Evolutionary conservation across 257 asterid genomes (phyloP), one percentile per base, ranked within the genome.

Genomic region (Solanum clarkiae): DNA sequence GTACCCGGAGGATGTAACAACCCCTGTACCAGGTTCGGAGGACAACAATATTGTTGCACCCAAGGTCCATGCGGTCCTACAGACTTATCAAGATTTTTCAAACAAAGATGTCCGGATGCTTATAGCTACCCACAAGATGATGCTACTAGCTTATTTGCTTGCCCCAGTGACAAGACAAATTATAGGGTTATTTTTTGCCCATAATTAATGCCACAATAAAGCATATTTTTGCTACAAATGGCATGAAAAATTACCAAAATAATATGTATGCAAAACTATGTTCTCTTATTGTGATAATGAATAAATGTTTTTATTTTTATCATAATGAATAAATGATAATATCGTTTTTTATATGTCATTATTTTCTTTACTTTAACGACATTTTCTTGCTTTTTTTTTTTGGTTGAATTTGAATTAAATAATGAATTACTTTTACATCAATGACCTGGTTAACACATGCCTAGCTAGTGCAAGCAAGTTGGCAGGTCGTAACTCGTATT

Each of bases 101-200:
- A 92, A 89, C 12, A 77, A 7, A 89, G 92, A 88, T 93, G 94
- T 45, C 91, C 88, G 0, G 90, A 90, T 86, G 93, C 94, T 0
- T 91, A 89, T 10, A 88, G 91, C 22, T 91, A 88, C 81, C 92
- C 95, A 0, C 71, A 89, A 60, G 93, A 91, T 55, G 93, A 90
- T 32, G 75, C 8, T 8, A 87, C 93, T 0, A 92, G 92, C 87
- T 87, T 89, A 3, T 90, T 93, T 7, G 84, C 92, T 49, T 91
- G 93, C 77, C 94, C 90, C 0, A 89, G 88, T 5, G 91, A 92
- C 3, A 91, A 90, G 6, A 88, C 92, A 1, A 88, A 90, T 14
- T 90, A 91, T 8, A 84, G 80, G 63, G 92, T 92, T 40, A 91
- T 91, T 42, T 91, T 92, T 47, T 91, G 93, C 71, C 94, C 93